These are phyloP conservation scores for Kwoniella dejecticola DNA, from an alignment of 768 basidiomycete species.

Conservation along the genomic window DNA sequence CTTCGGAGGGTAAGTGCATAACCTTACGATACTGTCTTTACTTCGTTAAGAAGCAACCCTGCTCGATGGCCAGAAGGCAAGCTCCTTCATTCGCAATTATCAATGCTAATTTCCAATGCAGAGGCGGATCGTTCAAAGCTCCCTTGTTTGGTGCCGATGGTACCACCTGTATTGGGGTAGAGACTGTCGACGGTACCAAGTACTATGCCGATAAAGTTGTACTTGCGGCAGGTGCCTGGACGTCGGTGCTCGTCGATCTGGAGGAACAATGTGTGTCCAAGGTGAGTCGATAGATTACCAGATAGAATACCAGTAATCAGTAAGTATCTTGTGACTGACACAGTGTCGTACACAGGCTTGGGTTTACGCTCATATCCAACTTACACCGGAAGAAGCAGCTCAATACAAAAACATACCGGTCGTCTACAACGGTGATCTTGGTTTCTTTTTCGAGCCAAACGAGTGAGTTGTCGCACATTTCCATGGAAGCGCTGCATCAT, in stretches of 20 bases:
- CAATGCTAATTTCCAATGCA: conserved; percentile 11
- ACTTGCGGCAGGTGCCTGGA: conserved; percentile 47
- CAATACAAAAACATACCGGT: conserved; percentile 32
- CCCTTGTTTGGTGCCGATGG: conserved; percentile 31
- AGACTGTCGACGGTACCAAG: conserved; percentile 33
- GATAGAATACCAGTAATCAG: too few species aligned
- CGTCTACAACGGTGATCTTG: conserved; percentile 48
- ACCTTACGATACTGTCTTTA: background rate
- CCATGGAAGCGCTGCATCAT: background rate
- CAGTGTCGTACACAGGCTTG: conserved; percentile 21
- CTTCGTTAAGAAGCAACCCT: too few species aligned
- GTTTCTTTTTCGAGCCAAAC: conserved; percentile 48
- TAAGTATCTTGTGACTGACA: too few species aligned
- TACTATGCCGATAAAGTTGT: conserved; percentile 41
- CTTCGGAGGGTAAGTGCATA: conserved; percentile 33
- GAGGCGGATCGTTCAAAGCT: conserved; percentile 36
- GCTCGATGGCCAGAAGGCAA: too few species aligned
- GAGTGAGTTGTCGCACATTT: conserved; percentile 10
- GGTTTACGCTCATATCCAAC: conserved; percentile 43
- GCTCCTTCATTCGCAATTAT: too few species aligned
- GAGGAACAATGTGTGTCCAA: conserved; percentile 47
- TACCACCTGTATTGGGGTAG: conserved; percentile 36
- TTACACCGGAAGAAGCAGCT: conserved; percentile 37
- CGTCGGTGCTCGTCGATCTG: conserved; percentile 37
- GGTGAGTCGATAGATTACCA: conserved; percentile 19